Evolutionary conservation across 805 yeast genomes (phyloP), one percentile per base, ranked within the genome.

Genomic region (Candida taoyuanica): DNA sequence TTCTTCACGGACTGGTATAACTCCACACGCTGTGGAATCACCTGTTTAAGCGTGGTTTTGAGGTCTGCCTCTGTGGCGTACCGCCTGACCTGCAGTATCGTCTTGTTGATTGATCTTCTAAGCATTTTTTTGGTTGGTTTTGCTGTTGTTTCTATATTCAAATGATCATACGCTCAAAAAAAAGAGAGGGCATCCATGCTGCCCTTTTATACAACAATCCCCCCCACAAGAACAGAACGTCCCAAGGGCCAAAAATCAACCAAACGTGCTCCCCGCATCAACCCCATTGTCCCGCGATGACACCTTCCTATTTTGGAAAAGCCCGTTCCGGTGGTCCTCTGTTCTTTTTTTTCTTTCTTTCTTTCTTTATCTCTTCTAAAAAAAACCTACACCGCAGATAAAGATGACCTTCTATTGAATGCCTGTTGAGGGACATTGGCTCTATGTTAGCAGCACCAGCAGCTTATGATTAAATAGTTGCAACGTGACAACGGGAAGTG

Each of bases 1-100:
- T 63, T 52, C 52, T 67, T 74, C 39, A 74, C 60, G 32, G 63
- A 48, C 37, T 60, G 49, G 45, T 69, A 57, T 11, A 64, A 64
- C 36, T 65, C 69, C 24, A 59, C 50, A 43, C 67, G 65, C 24
- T 62, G 63, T 12, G 80, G 79, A 26, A 74, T 71, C 8, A 55
- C 49, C 5, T 45, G 45, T 33, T 44, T 46, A 28, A 61, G 42
- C 4, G 54, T 39, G 3, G 55, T 27, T 37, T 57, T 58, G 25
- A 61, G 39, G 33, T 50, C 53, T 21, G 40, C 40, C 35, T 28
- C 47, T 14, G 49, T 42, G 25, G 45, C 37, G 39, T 39, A 48
- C 17, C 33, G 36, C 23, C 46, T 38, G 20, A 39, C 32, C 3
- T 21, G 24, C 24, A 11, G 11, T 7, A 11, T 7, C 24, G 38